A percentile compares a stretch with the other conserved stretches of the same genome.
Conservation (phyloP, 2,329 filamentous ascomycete species). For the Epichloe gansuensis region DNA sequence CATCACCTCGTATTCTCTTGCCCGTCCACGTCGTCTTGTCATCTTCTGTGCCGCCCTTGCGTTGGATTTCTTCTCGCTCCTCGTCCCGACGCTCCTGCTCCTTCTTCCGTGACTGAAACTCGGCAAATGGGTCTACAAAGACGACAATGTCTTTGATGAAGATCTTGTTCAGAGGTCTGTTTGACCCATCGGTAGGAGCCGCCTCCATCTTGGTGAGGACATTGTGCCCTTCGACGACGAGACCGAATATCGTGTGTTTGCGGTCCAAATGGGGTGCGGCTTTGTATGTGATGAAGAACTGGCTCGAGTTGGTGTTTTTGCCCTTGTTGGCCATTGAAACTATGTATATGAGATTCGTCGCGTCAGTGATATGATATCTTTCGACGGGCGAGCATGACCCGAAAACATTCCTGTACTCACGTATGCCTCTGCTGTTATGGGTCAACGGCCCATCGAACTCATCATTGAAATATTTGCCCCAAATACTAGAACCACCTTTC, state of each 20-base stretch:
- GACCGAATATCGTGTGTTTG: slow-evolving; percentile 95
- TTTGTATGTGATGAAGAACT: slow-evolving; percentile 91
- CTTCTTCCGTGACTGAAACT: slow-evolving; percentile 68
- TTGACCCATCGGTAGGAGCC: slow-evolving; percentile 60
- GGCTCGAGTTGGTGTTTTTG: slow-evolving; percentile 90
- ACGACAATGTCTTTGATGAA: slow-evolving; percentile 72
- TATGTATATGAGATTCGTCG: slow-evolving; percentile 7
- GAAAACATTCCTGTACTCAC: slow-evolving; percentile 12
- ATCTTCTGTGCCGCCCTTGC: slow-evolving; percentile 66
- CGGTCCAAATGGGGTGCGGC: slow-evolving; percentile 74
- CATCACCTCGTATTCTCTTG: slow-evolving; percentile 66
- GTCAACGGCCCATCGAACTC: slow-evolving; percentile 82
- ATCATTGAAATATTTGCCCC: slow-evolving; percentile 89
- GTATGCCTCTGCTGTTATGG: slow-evolving; percentile 68
- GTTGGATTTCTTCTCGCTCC: slow-evolving; percentile 48
- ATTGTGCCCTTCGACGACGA: slow-evolving; percentile 64
- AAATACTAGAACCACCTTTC: slow-evolving; percentile 77
- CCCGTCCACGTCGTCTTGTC: slow-evolving; percentile 93
- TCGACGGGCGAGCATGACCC: neutral
- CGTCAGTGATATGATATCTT: neutral
- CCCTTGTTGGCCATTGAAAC: slow-evolving; percentile 95
- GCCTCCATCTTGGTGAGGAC: slow-evolving; percentile 67
- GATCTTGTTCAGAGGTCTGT: slow-evolving; percentile 67
- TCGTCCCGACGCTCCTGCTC: slow-evolving; percentile 48
- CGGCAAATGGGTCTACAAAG: slow-evolving; percentile 89